These are phyloP conservation scores for Juglanconis sp. DNA, from an alignment of 2,329 filamentous ascomycete genomes.

Conservation along the genomic window DNA sequence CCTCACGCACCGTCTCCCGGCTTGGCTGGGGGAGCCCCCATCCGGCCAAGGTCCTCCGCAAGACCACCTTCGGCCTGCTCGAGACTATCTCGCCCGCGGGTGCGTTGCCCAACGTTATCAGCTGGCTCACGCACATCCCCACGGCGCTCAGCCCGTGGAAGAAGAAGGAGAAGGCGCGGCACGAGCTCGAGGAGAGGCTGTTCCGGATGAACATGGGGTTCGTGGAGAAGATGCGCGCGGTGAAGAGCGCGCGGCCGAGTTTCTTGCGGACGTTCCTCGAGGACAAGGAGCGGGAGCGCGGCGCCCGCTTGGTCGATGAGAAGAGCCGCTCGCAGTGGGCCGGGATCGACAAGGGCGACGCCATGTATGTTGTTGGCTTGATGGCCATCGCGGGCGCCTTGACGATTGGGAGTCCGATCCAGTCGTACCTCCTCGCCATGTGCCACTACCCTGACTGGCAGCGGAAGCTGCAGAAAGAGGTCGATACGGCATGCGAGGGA, in stretches of 20 bases:
- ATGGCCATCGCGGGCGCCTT: conserved; percentile 46
- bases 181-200: conserved; percentile 36
- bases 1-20: conserved; percentile 41
- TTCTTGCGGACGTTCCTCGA: conserved; percentile 41
- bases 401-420: conserved; percentile 42
- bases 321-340: conserved; percentile 27
- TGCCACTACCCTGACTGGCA: conserved; percentile 31
- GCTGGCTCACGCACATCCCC: conserved; percentile 38
- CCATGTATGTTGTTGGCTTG: conserved; percentile 42
- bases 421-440: conserved; percentile 38
- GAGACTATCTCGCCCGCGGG: conserved; percentile 44
- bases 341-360: conserved; percentile 31
- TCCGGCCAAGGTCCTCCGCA: conserved; percentile 36
- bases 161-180: conserved; percentile 37
- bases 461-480: conserved; percentile 40
- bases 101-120: conserved; percentile 39
- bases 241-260: conserved; percentile 34
- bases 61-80: conserved; percentile 44
- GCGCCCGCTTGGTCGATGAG: conserved; percentile 20
- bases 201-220: conserved; percentile 35
- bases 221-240: conserved; percentile 31
- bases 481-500: conserved; percentile 41
- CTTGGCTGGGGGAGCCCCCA: conserved; percentile 44
- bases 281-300: conserved; percentile 22
- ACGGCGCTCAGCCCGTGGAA: conserved; percentile 41